phyloP scores from a whole-genome alignment of 805 yeast genomes.

The Blastobotrys muscicola region DNA sequence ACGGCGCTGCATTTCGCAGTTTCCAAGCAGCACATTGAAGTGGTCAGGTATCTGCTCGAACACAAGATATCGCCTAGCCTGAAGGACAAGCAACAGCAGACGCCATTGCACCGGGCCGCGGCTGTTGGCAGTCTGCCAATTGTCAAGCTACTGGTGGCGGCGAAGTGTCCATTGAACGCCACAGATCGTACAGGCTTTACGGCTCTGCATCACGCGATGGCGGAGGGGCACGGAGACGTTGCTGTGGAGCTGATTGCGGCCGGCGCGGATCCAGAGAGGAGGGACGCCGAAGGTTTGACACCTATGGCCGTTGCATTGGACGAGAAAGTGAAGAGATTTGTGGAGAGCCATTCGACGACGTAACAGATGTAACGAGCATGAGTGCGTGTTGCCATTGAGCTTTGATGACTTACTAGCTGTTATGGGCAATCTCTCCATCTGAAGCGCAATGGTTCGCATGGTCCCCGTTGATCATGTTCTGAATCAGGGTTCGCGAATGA shows the following conservation, averaged over 20 bases:
- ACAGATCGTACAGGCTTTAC: slow-evolving; percentile 73
- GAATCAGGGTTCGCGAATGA: no score
- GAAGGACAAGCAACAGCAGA: slow-evolving; percentile 57
- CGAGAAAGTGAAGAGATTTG: slow-evolving; percentile 34
- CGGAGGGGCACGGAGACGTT: slow-evolving; percentile 80
- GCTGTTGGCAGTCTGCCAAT: slow-evolving; percentile 58
- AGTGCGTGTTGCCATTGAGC: no score
- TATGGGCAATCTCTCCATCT: no score
- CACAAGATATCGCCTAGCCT: slow-evolving; percentile 52
- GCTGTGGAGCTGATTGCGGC: slow-evolving; percentile 49
- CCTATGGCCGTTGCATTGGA: slow-evolving; percentile 49
- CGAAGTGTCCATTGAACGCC: slow-evolving; percentile 55
- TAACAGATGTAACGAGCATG: no score
- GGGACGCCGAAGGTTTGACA: slow-evolving; percentile 43
- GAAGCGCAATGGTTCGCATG: no score
- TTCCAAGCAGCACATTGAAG: slow-evolving; percentile 50
- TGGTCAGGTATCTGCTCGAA: slow-evolving; percentile 46
- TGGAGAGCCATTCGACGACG: slow-evolving; percentile 5
- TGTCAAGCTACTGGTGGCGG: slow-evolving; percentile 43
- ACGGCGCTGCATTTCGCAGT: slow-evolving; percentile 72
- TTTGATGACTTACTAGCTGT: no score
- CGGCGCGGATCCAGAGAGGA: slow-evolving; percentile 53
- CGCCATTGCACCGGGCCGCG: slow-evolving; percentile 77
- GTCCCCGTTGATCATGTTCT: no score
- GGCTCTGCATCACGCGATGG: slow-evolving; percentile 78